Evolutionary conservation across 1,139 yeast species (phyloP).

Genomic region (Taphrina wiesneri): DNA sequence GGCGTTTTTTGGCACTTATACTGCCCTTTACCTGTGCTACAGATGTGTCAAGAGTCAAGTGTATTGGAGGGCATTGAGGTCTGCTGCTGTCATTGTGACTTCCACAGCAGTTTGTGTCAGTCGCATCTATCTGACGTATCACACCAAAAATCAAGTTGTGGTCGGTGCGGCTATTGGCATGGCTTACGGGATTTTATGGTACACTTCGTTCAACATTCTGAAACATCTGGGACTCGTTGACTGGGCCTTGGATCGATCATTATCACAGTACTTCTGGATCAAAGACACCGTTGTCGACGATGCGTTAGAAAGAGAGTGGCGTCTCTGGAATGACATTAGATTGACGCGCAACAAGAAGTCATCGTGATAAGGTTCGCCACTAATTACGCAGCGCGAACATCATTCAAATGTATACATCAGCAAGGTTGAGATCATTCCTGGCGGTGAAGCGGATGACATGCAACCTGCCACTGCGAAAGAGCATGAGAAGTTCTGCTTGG

Average conservation of each 20-base stretch:
- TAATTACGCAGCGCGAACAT: not conserved
- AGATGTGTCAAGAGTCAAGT: constrained; percentile 41
- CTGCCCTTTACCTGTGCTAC: constrained; percentile 54
- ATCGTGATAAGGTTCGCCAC: not conserved
- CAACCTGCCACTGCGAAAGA: constrained; percentile 7
- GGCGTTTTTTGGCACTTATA: constrained; percentile 77
- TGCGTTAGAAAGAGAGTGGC: constrained; percentile 13
- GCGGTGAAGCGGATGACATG: not conserved
- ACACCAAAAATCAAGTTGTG: constrained; percentile 67
- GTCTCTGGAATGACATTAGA: constrained; percentile 4
- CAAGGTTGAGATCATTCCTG: not conserved
- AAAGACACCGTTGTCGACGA: constrained; percentile 12
- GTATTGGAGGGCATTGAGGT: not conserved
- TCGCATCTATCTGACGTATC: constrained; percentile 77
- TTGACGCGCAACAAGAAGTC: not conserved
- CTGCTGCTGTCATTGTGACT: not conserved
- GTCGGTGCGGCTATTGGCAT: constrained; percentile 71
- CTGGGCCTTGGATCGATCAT: not conserved
- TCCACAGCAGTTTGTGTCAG: constrained; percentile 36
- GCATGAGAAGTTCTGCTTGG: not conserved
- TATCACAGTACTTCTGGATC: constrained; percentile 1
- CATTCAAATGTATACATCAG: not conserved
- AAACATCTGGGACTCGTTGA: constrained; percentile 6
- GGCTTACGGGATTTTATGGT: constrained; percentile 61
- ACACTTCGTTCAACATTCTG: not conserved